These are phyloP conservation scores for Tolypocladium amazonense DNA, from an alignment of 2,329 filamentous ascomycete species.

Conservation along the genomic window DNA sequence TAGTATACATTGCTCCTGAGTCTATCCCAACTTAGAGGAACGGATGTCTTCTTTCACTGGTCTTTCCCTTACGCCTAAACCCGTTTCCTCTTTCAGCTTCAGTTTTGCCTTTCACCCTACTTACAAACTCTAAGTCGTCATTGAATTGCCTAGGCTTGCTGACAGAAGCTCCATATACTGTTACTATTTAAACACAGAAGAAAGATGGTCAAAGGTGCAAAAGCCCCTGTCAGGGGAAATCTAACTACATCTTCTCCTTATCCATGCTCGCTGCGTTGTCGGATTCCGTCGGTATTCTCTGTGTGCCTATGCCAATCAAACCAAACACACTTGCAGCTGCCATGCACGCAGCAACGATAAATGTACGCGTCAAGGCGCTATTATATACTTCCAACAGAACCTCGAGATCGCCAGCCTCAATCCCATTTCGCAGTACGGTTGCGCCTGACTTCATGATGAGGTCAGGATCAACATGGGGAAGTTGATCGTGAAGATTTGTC, in stretches of 20 bases:
- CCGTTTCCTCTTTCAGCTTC: too few relatives aligned
- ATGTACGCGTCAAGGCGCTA: neutral
- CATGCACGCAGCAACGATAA: neutral
- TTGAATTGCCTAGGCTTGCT: neutral
- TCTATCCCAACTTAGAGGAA: too few relatives aligned
- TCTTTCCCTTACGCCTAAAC: too few relatives aligned
- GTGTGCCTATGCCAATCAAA: neutral
- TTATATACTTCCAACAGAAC: neutral
- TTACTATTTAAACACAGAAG: neutral
- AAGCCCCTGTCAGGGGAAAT: neutral
- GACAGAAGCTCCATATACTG: neutral
- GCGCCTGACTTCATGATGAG: neutral
- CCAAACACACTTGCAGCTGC: neutral
- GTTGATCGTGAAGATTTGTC: neutral
- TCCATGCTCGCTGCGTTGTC: neutral
- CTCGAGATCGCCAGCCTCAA: neutral
- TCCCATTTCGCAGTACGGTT: neutral
- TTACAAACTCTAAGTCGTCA: neutral
- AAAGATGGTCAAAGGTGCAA: neutral
- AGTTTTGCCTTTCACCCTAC: too few relatives aligned
- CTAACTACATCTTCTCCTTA: neutral
- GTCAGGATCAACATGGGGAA: neutral
- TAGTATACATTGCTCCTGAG: too few relatives aligned
- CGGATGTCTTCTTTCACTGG: too few relatives aligned
- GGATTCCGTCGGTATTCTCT: neutral